Percentiles rank a stretch among this genome's conserved stretches.
phyloP scores from a whole-genome alignment of 2,329 filamentous ascomycete species.

The Triangularia setosa region DNA sequence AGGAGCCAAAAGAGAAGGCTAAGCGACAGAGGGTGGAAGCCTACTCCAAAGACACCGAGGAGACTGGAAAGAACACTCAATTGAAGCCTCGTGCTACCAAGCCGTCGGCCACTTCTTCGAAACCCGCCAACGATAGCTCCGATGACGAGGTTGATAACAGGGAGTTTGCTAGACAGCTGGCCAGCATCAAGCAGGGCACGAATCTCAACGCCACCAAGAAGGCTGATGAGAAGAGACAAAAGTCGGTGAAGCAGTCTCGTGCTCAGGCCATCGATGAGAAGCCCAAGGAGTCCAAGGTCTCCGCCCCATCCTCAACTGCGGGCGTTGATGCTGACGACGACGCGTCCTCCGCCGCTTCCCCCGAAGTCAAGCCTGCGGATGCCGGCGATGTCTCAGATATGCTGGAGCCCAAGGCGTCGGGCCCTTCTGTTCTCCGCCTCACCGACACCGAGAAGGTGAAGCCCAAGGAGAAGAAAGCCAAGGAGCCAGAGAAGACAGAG shows the following conservation, averaged over 20 bases:
- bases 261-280: slow-evolving; percentile 49
- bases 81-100: slow-evolving; percentile 34
- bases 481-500: slow-evolving; percentile 62
- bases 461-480: slow-evolving; percentile 55
- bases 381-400: slow-evolving; percentile 80
- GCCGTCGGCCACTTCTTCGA: slow-evolving; percentile 28
- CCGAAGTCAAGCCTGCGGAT: slow-evolving; percentile 53
- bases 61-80: slow-evolving; percentile 30
- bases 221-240: slow-evolving; percentile 60
- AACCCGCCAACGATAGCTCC: slow-evolving; percentile 37
- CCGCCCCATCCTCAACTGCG: slow-evolving; percentile 64
- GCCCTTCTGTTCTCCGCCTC: slow-evolving; percentile 73
- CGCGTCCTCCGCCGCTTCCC: slow-evolving; percentile 69
- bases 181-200: slow-evolving; percentile 66
- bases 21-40: slow-evolving; percentile 36
- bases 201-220: slow-evolving; percentile 50
- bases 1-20: slow-evolving; percentile 36
- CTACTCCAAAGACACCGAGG: slow-evolving; percentile 35
- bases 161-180: slow-evolving; percentile 73
- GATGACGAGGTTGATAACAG: slow-evolving; percentile 64
- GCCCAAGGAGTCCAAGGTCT: slow-evolving; percentile 45
- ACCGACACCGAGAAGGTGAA: slow-evolving; percentile 58
- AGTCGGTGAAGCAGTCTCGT: slow-evolving; percentile 66
- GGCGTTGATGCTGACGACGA: slow-evolving; percentile 79
- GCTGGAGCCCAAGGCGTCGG: slow-evolving; percentile 65